These are phyloP conservation scores for Colletotrichum noveboracense DNA, from an alignment of 2,329 filamentous ascomycete species.

Conservation along the genomic window DNA sequence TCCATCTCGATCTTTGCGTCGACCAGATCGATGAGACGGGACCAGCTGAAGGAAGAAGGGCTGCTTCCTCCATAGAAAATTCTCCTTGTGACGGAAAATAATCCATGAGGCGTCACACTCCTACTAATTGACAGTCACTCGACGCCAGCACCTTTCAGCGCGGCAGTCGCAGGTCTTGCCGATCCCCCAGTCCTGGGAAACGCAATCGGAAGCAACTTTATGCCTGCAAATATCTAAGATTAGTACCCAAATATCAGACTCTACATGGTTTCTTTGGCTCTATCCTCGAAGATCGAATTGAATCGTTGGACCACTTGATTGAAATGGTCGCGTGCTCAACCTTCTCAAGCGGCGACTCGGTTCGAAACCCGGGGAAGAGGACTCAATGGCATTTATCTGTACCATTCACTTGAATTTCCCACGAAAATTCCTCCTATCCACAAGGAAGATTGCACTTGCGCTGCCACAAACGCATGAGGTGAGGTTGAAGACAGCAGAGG, in stretches of 20 bases:
- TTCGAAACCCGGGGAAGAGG: background rate
- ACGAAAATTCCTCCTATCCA: background rate
- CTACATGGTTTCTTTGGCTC: background rate
- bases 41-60: background rate
- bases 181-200: background rate
- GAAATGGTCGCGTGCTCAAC: background rate
- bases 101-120: background rate
- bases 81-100: background rate
- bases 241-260: background rate
- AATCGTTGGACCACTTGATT: background rate
- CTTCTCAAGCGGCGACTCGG: background rate
- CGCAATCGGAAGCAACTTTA: no score
- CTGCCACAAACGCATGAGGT: background rate
- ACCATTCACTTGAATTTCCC: background rate
- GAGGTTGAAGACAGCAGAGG: background rate
- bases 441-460: background rate
- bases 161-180: background rate
- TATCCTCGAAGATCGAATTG: background rate
- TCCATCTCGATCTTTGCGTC: background rate
- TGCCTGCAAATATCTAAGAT: no score
- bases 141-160: background rate
- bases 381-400: background rate
- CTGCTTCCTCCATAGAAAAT: background rate
- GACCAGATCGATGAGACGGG: background rate
- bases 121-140: background rate